phyloP scores from a whole-genome alignment of 305 asterid species.

The Fraxinus angustifolia region DNA sequence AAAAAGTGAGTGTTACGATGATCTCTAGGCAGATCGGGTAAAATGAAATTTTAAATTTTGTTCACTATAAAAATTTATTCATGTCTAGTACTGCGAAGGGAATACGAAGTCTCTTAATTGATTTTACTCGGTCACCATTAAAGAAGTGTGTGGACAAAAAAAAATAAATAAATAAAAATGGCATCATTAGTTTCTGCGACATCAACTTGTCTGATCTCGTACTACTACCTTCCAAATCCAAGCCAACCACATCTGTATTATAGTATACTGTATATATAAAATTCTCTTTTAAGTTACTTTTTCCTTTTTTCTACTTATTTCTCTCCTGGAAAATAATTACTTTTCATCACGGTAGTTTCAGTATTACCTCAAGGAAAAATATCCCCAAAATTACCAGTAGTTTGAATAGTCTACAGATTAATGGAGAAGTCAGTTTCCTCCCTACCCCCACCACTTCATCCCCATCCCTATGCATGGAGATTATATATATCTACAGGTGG shows the following conservation, averaged over 20 bases:
- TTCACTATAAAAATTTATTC: background rate
- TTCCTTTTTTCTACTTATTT: background rate
- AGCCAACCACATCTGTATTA: constrained; percentile 10
- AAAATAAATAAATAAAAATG: background rate
- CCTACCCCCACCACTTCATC: background rate
- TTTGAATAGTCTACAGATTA: background rate
- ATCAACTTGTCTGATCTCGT: constrained; percentile 16
- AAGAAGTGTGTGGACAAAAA: background rate
- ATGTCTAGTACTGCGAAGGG: background rate
- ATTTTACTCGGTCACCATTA: background rate
- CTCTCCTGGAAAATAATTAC: background rate
- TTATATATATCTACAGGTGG: background rate
- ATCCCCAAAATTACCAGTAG: background rate
- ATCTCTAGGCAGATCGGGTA: background rate
- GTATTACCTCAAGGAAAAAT: background rate
- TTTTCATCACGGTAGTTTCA: background rate
- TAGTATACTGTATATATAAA: background rate
- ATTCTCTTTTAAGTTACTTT: background rate
- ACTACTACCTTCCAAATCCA: constrained; percentile 18
- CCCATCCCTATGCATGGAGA: background rate
- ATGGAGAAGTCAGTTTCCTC: background rate
- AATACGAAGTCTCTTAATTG: background rate
- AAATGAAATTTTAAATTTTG: background rate
- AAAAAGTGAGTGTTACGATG: background rate
- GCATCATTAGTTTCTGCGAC: background rate